Evolutionary conservation across 2,329 filamentous ascomycete genomes (phyloP), one percentile per base, ranked within the genome.

Genomic region (Colletotrichum ledebouriae): DNA sequence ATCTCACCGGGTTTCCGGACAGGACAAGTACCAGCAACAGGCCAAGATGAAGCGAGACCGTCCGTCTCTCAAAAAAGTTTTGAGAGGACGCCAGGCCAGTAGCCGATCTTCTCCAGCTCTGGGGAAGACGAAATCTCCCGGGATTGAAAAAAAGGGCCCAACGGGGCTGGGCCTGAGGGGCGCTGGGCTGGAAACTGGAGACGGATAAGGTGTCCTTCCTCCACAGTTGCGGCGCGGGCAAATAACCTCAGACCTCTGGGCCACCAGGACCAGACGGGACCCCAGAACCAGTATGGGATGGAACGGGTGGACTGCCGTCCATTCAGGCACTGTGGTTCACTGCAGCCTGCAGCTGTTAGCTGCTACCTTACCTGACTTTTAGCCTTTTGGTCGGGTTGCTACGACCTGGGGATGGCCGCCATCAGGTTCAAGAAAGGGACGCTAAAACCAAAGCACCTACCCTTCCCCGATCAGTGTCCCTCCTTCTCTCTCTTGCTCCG

Each of bases 1-100:
- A 55, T 37, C 55, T 68, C 53, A 65, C 55, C 61, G 55, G 47
- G 47, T 65, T 55, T 58, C 61, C 65, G 47, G 65, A 59, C 53
- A 3, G 53, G 61, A 61, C 61, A 68, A 47, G 61, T 65, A 44
- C 53, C 60, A 37, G 9, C 46, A 15, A 29, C 20, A 34, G 29
- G 46, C 65, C 65, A 64, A 68, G 65, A 65, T 55, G 60, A 59
- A 49, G 65, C 60, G 34, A 12, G 17, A 4, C 29, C 29, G 7
- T 29, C 44, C 25, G 25, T 33, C 39, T 25, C n/a, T 33, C 37
- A 2, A 39, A 39, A 6, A 9, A 29, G 29, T 50, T 33, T 15
- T 34, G 1, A 52, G 49, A 29, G 49, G 22, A 46, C 39, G 22
- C 9, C 29, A 29, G 33, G 22, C 9, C 29, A 29, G 33, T 58